These are phyloP conservation scores for Pelargonium australe DNA, from an alignment of 441 rosid species.

Conservation along the genomic window DNA sequence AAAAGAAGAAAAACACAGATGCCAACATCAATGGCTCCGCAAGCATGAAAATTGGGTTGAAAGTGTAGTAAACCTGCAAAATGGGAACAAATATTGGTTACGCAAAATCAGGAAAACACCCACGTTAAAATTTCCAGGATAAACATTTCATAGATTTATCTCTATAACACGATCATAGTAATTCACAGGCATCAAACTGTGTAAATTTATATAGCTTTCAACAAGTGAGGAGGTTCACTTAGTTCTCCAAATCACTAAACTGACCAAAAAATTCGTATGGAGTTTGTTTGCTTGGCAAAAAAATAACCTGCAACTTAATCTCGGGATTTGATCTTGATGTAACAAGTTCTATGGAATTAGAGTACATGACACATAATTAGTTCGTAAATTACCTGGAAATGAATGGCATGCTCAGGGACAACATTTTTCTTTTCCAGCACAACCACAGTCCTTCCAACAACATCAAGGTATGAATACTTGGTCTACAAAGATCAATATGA, in stretches of 20 bases:
- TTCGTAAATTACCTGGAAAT: conserved; percentile 68
- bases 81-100: background rate
- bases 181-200: no score
- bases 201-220: no score
- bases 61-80: conserved; percentile 79
- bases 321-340: no score
- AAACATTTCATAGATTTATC: no score
- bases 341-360: background rate
- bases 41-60: conserved; percentile 91
- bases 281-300: background rate
- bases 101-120: background rate
- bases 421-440: conserved; percentile 85
- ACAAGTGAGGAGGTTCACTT: background rate
- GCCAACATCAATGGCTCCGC: conserved; percentile 91
- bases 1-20: conserved; percentile 67
- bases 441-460: conserved; percentile 89
- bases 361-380: background rate
- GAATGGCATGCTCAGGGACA: conserved; percentile 68
- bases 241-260: background rate
- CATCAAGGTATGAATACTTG: conserved; percentile 94
- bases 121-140: background rate
- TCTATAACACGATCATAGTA: no score
- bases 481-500: conserved; percentile 42
- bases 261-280: background rate
- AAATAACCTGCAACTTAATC: background rate